Evolutionary conservation across 805 yeast species (phyloP).

Genomic region (Yamadazyma sp.): DNA sequence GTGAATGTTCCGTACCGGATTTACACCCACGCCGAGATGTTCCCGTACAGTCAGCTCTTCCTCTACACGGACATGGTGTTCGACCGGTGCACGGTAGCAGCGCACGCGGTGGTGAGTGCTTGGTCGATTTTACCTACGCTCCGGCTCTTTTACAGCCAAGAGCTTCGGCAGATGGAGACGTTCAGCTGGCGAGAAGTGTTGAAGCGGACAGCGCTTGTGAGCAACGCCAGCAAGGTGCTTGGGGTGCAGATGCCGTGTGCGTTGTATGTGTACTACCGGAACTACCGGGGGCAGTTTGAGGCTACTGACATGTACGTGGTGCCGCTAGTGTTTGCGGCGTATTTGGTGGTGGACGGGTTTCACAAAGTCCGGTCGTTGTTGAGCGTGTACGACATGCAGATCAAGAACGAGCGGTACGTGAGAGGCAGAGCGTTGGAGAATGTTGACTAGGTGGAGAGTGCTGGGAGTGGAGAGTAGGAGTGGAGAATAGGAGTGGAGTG

Average conservation of each 20-base stretch:
- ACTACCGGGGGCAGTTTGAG: not conserved
- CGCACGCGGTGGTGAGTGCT: constrained; percentile 4
- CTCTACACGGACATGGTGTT: not conserved
- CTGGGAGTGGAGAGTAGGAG: too few relatives aligned
- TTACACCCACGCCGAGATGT: not conserved
- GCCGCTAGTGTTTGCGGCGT: constrained; percentile 13
- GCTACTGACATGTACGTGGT: constrained; percentile 13
- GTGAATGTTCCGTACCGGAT: constrained; percentile 22
- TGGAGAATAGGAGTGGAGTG: too few relatives aligned
- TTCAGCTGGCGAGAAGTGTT: constrained; percentile 8
- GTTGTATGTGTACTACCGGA: not conserved
- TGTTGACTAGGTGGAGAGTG: constrained; percentile 19
- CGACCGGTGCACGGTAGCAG: constrained; percentile 1
- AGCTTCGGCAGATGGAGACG: constrained; percentile 7
- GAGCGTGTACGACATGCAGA: constrained; percentile 38
- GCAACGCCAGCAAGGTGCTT: not conserved
- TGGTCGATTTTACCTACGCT: constrained; percentile 12
- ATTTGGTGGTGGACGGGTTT: constrained; percentile 15
- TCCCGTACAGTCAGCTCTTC: constrained; percentile 1
- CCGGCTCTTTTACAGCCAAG: not conserved
- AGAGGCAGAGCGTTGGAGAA: constrained; percentile 57
- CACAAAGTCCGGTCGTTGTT: constrained; percentile 14
- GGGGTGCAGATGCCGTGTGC: not conserved
- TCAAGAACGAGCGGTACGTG: constrained; percentile 58
- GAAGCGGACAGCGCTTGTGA: not conserved